Evolutionary conservation across 306 rosid species (phyloP).

Genomic region (Rosa multiflora): DNA sequence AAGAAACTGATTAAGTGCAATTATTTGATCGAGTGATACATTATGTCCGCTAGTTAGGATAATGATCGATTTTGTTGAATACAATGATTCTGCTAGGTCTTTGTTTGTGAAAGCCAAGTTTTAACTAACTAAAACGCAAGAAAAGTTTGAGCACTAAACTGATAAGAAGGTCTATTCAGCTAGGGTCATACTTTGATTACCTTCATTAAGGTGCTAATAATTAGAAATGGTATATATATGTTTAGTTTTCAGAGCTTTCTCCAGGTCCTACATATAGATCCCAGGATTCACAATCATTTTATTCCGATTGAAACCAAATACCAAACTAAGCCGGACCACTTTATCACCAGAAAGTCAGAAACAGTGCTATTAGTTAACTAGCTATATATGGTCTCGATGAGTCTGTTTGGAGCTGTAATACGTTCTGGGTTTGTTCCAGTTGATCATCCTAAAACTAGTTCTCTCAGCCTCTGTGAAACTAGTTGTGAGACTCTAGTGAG

Average conservation of each 20-base stretch:
- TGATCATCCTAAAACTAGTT: too few species aligned
- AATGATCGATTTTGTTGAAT: constrained; percentile 16
- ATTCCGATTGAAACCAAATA: neutral
- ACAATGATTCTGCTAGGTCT: constrained; percentile 27
- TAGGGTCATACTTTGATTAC: too few species aligned
- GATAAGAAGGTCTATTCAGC: too few species aligned
- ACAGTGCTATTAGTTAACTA: neutral
- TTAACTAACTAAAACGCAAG: constrained; percentile 23
- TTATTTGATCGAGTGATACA: neutral
- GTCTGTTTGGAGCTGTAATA: neutral
- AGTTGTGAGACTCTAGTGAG: too few species aligned
- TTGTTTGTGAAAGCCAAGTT: constrained; percentile 31
- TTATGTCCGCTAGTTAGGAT: neutral
- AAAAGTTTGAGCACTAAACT: too few species aligned
- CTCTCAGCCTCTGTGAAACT: too few species aligned
- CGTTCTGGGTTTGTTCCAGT: too few species aligned
- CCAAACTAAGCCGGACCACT: neutral
- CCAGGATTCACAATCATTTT: neutral
- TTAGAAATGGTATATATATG: too few species aligned
- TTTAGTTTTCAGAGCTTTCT: too few species aligned
- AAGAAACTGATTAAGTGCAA: too few species aligned
- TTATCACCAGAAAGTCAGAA: too few species aligned
- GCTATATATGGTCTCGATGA: neutral
- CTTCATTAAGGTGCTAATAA: too few species aligned
- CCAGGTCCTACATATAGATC: neutral